Conservation (phyloP, 148 eudicot species). For the Amaranthus hypochondriacus region DNA sequence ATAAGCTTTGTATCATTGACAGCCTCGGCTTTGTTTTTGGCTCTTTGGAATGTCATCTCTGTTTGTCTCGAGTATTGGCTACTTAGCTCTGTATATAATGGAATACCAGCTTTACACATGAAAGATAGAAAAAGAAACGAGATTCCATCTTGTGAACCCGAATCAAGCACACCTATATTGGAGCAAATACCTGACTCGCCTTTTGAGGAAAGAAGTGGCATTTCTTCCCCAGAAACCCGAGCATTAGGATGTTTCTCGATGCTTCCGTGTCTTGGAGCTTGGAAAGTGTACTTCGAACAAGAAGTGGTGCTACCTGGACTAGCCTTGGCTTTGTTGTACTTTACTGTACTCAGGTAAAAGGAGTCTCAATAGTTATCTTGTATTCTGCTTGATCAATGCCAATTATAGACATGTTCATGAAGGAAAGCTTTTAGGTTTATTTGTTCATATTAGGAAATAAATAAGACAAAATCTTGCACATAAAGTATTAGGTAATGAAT, state of each 20-base stretch:
- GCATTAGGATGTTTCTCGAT: conserved; percentile 28
- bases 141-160: conserved; percentile 26
- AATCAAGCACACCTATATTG: conserved; percentile 31
- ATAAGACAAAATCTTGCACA: not conserved
- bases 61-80: conserved; percentile 75
- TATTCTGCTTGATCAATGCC: not conserved
- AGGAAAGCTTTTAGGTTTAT: not conserved
- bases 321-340: conserved; percentile 69
- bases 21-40: conserved; percentile 62
- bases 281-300: conserved; percentile 75
- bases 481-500: no score
- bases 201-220: conserved; percentile 14
- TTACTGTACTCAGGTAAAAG: conserved; percentile 72
- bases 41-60: conserved; percentile 64
- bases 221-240: conserved; percentile 18
- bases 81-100: conserved; percentile 64
- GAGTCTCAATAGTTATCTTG: not conserved
- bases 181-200: conserved; percentile 25
- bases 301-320: conserved; percentile 83
- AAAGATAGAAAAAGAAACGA: conserved; percentile 41
- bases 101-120: conserved; percentile 54
- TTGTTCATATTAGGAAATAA: not conserved
- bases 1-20: conserved; percentile 71
- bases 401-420: not conserved
- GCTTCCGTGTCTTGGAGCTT: conserved; percentile 48